phyloP scores from a whole-genome alignment of 345 rosid genomes.

The Dipteronia sinensis region DNA sequence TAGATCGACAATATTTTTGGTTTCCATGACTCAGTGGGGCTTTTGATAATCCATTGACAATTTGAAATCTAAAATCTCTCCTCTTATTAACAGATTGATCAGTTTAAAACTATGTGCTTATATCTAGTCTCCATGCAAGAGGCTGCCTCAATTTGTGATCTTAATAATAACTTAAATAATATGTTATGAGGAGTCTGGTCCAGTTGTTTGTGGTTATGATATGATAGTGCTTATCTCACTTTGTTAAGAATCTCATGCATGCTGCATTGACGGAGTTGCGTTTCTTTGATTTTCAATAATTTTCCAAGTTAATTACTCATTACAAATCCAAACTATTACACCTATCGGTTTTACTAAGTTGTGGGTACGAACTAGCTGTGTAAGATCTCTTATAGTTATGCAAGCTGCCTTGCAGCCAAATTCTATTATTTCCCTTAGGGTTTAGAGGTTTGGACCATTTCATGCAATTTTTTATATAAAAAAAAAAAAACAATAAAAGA shows the following conservation, averaged over 20 bases:
- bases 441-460: background rate
- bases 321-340: background rate
- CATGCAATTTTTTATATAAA: background rate
- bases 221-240: background rate
- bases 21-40: background rate
- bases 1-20: background rate
- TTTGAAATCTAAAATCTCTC: background rate
- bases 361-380: background rate
- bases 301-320: background rate
- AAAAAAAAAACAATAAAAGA: too few relatives aligned
- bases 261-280: too few relatives aligned
- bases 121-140: too few relatives aligned
- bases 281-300: too few relatives aligned
- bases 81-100: too few relatives aligned
- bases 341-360: background rate
- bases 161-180: too few relatives aligned
- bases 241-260: background rate
- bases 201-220: background rate
- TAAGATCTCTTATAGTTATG: background rate
- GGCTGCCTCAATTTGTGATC: too few relatives aligned
- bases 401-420: background rate
- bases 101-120: too few relatives aligned
- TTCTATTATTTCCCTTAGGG: background rate
- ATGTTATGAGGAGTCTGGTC: background rate
- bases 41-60: background rate